These are phyloP conservation scores for Cercis canadensis DNA, from an alignment of 306 rosid species.

Conservation along the genomic window DNA sequence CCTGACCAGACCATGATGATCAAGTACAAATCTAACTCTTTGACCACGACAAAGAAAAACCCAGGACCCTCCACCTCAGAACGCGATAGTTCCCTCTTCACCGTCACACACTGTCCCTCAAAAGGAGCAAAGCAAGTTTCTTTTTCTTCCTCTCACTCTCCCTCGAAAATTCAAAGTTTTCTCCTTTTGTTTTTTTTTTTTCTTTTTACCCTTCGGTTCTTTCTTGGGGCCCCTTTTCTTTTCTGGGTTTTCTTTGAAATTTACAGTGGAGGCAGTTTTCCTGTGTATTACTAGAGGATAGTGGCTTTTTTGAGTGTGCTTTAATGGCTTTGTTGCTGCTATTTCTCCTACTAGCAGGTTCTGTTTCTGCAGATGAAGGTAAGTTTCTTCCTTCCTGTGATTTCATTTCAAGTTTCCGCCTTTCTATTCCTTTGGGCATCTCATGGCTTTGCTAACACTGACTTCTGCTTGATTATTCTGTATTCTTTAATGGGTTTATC, in stretches of 20 bases:
- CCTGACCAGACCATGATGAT: slow-evolving; percentile 13
- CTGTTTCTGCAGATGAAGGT: slow-evolving; percentile 67
- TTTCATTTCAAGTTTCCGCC: neutral
- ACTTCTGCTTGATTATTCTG: neutral
- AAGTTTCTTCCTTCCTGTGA: slow-evolving; percentile 27
- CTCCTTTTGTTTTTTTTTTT: slow-evolving; percentile 1
- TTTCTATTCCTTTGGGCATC: slow-evolving; percentile 6
- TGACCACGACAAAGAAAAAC: neutral
- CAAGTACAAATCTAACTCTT: neutral
- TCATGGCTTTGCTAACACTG: neutral
- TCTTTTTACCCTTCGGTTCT: slow-evolving; percentile 24
- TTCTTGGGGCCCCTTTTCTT: neutral
- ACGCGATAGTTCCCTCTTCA: slow-evolving; percentile 13
- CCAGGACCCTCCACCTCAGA: neutral
- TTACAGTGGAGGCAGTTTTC: slow-evolving; percentile 27
- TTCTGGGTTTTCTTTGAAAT: slow-evolving; percentile 42
- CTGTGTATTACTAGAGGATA: slow-evolving; percentile 32
- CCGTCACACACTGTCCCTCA: slow-evolving; percentile 26
- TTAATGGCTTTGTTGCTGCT: slow-evolving; percentile 60
- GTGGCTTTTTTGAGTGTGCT: slow-evolving; percentile 17
- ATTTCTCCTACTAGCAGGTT: slow-evolving; percentile 47
- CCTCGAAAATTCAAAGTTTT: slow-evolving; percentile 22
- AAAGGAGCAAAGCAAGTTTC: slow-evolving; percentile 43
- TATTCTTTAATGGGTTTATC: neutral
- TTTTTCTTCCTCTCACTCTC: slow-evolving; percentile 39